Percentiles rank a stretch among this genome's conserved stretches.
phyloP scores from a whole-genome alignment of 2,329 filamentous ascomycete species.

The Penicillium crustosum region DNA sequence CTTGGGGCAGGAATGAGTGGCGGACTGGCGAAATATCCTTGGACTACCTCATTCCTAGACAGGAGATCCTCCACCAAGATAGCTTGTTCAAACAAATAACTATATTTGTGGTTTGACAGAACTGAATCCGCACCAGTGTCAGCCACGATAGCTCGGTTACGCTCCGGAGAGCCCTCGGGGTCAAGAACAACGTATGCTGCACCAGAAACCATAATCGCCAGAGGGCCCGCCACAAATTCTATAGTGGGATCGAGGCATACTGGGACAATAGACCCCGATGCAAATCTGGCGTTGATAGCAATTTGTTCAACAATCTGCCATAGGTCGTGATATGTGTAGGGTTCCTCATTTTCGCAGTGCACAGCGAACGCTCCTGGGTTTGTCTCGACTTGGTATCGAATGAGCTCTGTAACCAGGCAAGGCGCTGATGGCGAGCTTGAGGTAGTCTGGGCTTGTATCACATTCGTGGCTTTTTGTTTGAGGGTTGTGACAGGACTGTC shows the following conservation, averaged over 20 bases:
- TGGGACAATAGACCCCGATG: not conserved
- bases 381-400: not conserved
- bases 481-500: not conserved
- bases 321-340: not conserved
- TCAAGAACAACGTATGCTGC: not conserved
- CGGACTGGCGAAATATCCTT: not conserved
- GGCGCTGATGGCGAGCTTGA: not conserved
- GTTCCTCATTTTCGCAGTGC: not conserved
- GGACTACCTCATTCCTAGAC: not conserved
- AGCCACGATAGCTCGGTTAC: not conserved
- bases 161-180: not conserved
- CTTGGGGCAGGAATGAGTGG: not conserved
- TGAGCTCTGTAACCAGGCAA: not conserved
- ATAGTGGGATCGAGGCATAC: not conserved
- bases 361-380: not conserved
- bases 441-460: not conserved
- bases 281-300: not conserved
- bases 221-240: not conserved
- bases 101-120: not conserved
- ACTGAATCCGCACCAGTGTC: not conserved
- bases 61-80: not conserved
- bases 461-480: not conserved
- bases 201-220: not conserved
- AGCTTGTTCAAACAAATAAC: not conserved
- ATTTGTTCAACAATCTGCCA: not conserved